Base-by-base conservation (phyloP, 805 yeast genomes). In the Wickerhamiella cacticola region DNA sequence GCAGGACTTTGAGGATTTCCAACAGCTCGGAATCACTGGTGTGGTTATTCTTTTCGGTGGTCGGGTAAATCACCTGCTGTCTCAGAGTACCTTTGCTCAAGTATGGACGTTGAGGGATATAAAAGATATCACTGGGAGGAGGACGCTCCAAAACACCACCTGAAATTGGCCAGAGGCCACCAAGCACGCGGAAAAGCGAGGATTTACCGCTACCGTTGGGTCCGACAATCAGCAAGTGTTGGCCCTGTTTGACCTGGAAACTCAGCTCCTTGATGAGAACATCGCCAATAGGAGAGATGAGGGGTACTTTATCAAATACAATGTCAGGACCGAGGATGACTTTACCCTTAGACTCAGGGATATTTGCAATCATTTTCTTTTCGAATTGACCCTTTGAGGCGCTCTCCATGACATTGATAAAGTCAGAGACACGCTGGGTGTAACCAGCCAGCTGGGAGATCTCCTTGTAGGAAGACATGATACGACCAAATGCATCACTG, bases 131-230 rank as follows among this genome's bases (percentile, higher is more conserved):
- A 56, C 75, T 74, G 3, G 75, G 67, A 36, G 71, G 70, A 5
- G 94, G 94, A 23, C 83, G 75, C 5, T 73, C 73, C 34, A 84
- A 72, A 21, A 65, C 61, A 26, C 75, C 75, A 26, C 68, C 65
- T 40, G 73, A 68, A 18, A 87, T 79, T 2, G 92, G 94, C 97
- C 97, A 88, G 55, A 88, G 70, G 0, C 96, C 96, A 48, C 96
- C 96, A 41, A 88, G 72, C 58, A 88, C 76, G 60, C 97, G 75
- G 63, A 88, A 88, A 49, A 88, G 68, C 0, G 96, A 88, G 0
- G 96, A 87, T 65, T 88, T 88, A 23, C 97, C 97, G 53, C 95
- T 83, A 1, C 97, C 97, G 60, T 88, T 88, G 12, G 96, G 96
- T 0, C 97, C 97, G 8, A 89, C 87, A 60, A 88, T 87, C 46